These are phyloP conservation scores for Volvox africanus DNA, from an alignment of 139 green algal genomes.

Conservation along the genomic window DNA sequence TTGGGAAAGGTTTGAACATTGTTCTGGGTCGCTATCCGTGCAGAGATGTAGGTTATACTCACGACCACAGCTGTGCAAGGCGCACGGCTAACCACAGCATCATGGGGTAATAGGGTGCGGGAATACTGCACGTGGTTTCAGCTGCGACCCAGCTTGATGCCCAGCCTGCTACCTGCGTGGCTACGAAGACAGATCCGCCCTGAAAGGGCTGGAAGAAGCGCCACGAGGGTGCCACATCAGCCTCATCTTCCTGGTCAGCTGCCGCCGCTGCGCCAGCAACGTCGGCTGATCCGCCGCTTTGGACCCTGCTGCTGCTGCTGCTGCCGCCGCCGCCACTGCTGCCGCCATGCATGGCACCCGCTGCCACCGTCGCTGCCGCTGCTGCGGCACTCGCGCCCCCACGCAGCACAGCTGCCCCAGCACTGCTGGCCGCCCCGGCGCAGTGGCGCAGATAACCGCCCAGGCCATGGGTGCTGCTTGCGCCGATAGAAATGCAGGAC, in stretches of 20 bases:
- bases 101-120: too few species aligned
- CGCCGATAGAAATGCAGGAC: constrained; percentile 75
- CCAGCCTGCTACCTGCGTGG: constrained; percentile 65
- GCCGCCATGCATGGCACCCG: not conserved
- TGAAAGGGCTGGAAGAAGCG: constrained; percentile 89
- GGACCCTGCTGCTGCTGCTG: not conserved
- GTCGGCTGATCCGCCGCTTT: not conserved
- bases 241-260: not conserved
- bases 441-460: constrained; percentile 74
- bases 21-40: too few species aligned
- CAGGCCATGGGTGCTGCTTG: constrained; percentile 84
- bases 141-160: not conserved
- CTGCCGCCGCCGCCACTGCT: not conserved
- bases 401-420: not conserved
- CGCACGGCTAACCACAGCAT: too few species aligned
- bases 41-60: too few species aligned
- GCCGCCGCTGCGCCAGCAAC: not conserved
- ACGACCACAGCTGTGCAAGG: too few species aligned
- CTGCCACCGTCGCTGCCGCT: not conserved
- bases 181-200: constrained; percentile 82
- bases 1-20: too few species aligned
- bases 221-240: constrained; percentile 59
- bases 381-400: not conserved
- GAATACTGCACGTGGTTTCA: too few species aligned
- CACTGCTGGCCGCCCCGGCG: not conserved